phyloP scores from a whole-genome alignment of 495 filamentous ascomycete species.

The Aspergillus homomorphus region DNA sequence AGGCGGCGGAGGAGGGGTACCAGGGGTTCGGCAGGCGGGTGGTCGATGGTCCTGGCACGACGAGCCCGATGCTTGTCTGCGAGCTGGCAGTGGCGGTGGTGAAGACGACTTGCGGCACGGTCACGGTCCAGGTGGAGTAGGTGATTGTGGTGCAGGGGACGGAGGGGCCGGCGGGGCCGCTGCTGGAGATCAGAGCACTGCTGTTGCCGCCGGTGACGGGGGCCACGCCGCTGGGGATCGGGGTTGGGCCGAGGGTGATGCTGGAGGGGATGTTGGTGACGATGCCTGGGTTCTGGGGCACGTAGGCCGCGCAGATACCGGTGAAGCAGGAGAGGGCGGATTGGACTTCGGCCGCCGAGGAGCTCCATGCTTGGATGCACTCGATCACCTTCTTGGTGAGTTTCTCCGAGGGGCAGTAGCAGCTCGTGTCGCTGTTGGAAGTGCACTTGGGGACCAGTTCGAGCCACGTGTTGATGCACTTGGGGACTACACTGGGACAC shows the following conservation, averaged over 20 bases:
- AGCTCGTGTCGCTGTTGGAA: constrained; percentile 77
- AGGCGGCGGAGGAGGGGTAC: constrained; percentile 2
- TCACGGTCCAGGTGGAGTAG: constrained; percentile 59
- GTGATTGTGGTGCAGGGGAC: constrained; percentile 62
- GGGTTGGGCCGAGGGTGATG: constrained; percentile 54
- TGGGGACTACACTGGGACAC: constrained; percentile 75
- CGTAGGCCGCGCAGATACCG: constrained; percentile 80
- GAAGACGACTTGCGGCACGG: constrained; percentile 74
- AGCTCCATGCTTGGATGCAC: constrained; percentile 76
- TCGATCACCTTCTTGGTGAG: constrained; percentile 79
- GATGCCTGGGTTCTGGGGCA: constrained; percentile 77
- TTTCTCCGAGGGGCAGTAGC: constrained; percentile 78
- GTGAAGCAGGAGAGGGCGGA: constrained; percentile 79
- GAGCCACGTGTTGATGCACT: constrained; percentile 93
- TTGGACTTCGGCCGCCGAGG: constrained; percentile 60
- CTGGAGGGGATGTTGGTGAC: constrained; percentile 65
- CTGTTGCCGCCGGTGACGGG: constrained; percentile 49
- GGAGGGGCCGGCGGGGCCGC: constrained; percentile 24
- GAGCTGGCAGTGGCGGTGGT: constrained; percentile 48
- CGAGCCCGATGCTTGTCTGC: constrained; percentile 23
- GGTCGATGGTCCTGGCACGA: constrained; percentile 21
- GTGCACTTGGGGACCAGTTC: constrained; percentile 63
- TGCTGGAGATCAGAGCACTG: constrained; percentile 34
- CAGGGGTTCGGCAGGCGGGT: constrained; percentile 15
- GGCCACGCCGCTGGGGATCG: constrained; percentile 16